Percentiles rank a stretch among this genome's conserved stretches.
Evolutionary conservation across 306 rosid species (phyloP).

Genomic region (Sicyos baderoa): DNA sequence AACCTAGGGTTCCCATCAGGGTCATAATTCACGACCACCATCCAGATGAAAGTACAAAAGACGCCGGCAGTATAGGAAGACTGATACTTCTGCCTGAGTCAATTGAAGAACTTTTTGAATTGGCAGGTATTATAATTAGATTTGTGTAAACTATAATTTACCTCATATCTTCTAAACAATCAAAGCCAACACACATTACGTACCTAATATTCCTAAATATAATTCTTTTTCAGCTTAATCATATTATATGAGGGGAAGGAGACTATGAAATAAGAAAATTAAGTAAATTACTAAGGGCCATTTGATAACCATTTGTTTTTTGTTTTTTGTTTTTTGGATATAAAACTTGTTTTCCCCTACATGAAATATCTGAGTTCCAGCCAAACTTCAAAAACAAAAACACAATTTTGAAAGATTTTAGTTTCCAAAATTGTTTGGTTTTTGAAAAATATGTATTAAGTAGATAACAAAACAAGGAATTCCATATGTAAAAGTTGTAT

Average conservation of each 20-base stretch:
- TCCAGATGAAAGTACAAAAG: constrained; percentile 47
- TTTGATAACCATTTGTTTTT: no score
- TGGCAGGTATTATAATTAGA: constrained; percentile 52
- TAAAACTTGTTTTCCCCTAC: no score
- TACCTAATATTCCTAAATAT: not conserved
- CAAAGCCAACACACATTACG: not conserved
- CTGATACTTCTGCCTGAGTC: constrained; percentile 64
- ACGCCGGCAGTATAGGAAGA: constrained; percentile 36
- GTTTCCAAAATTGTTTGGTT: no score
- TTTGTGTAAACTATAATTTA: constrained; percentile 15
- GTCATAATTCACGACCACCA: constrained; percentile 56
- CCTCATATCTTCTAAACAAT: constrained; percentile 5
- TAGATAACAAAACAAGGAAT: no score
- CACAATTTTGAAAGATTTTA: no score
- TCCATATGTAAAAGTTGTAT: no score
- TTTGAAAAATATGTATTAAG: no score
- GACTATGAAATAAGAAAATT: not conserved
- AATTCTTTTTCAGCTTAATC: not conserved
- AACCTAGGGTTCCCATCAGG: constrained; percentile 36
- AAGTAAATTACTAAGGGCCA: not conserved
- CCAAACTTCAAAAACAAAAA: no score
- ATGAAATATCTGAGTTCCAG: no score
- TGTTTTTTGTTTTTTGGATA: no score
- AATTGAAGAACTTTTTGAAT: constrained; percentile 46
- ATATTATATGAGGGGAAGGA: not conserved